Evolutionary conservation across 805 yeast genomes (phyloP).

Genomic region (Sporopachydermia lactativora): DNA sequence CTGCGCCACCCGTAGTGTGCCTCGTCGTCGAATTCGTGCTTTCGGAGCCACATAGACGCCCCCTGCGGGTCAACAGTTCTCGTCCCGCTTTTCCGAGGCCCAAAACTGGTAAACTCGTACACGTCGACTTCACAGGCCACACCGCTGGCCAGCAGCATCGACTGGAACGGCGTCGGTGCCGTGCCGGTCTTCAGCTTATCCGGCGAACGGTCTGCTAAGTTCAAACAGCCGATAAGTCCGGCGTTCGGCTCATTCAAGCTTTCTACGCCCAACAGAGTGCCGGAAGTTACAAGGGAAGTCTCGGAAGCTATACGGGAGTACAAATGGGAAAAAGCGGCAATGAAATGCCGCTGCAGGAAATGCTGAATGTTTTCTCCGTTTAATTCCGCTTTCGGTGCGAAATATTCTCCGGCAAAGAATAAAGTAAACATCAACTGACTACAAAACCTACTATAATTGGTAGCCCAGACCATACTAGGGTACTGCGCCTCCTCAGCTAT

Average conservation of each 20-base stretch:
- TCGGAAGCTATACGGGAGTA: conserved; percentile 26
- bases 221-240: conserved; percentile 54
- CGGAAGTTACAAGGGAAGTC: conserved; percentile 32
- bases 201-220: conserved; percentile 41
- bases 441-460: conserved; percentile 70
- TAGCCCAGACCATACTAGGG: conserved; percentile 88
- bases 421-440: conserved; percentile 72
- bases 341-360: conserved; percentile 52
- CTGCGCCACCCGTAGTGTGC: conserved; percentile 59
- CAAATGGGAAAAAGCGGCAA: conserved; percentile 36
- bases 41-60: conserved; percentile 49
- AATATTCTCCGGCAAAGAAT: conserved; percentile 65
- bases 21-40: conserved; percentile 35
- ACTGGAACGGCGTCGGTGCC: conserved; percentile 69
- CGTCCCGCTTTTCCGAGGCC: conserved; percentile 55
- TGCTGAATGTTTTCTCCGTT: conserved; percentile 69
- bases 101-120: conserved; percentile 59
- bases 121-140: conserved; percentile 49
- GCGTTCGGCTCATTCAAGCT: conserved; percentile 73
- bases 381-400: conserved; percentile 63
- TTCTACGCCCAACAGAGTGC: conserved; percentile 66
- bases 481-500: conserved; percentile 31
- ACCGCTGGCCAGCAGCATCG: conserved; percentile 71
- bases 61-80: conserved; percentile 53
- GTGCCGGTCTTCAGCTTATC: conserved; percentile 59